Base-by-base conservation (phyloP, 2,329 filamentous ascomycete species). In the Penicillium hesseltinei region DNA sequence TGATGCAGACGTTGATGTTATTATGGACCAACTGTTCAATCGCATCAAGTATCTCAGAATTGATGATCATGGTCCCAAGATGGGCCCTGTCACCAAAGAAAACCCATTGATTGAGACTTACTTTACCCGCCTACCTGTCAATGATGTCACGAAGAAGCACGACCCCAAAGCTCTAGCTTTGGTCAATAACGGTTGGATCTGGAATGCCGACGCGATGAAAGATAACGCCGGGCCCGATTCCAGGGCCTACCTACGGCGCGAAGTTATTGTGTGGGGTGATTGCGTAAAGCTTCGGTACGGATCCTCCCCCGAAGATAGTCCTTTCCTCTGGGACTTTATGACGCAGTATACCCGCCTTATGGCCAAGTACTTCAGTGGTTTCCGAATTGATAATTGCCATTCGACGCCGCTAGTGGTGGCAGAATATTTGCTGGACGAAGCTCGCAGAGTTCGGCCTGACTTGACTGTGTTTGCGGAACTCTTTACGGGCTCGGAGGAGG, bases 131-230 rank as follows among this genome's bases (percentile, higher is more conserved):
- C 80, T 99, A 40, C 90, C 92, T 1, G 73, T 83, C 31, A 96
- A 96, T 66, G 85, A 89, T 11, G 85, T 82, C 11, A 96, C 94
- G 0, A 82, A 86, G 60, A 87, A 90, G 68, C 88, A 95, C 69
- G 87, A 87, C 56, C 82, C 87, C 1, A 88, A 88, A 56, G 88
- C 92, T 43, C 81, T 96, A 45, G 90, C 91, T 2, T 78, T 99
- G 51, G 92, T 88, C 40, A 97, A 97, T 76, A 99, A 99, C 70
- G 94, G 94, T 43, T 99, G 94, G 94, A 92, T 99, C 9, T 99
- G 94, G 94, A 93, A 91, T 57, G 93, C 93, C 6, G 95, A 97
- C 76, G 93, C 94, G 1, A 84, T 97, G 75, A 83, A 91, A 43
- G 94, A 99, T 77, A 94, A 97, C 69, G 94, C 94, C 31, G 95